Evolutionary conservation across 2,329 filamentous ascomycete genomes (phyloP).

Genomic region (Aspergillus arachidicola): DNA sequence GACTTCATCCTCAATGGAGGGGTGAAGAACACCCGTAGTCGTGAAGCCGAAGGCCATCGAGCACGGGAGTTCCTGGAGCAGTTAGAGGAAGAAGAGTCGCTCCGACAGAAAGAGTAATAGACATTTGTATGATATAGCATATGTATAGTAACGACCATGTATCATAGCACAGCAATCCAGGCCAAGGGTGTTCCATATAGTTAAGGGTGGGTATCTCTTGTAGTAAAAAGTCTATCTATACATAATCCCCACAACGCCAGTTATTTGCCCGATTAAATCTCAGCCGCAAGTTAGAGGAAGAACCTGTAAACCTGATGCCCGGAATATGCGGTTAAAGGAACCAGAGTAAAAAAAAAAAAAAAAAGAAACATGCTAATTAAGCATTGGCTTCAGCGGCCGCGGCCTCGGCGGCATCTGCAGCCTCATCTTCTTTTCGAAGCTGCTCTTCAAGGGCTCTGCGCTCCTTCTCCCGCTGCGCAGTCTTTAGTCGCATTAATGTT

Average conservation of each 20-base stretch:
- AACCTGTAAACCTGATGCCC: neutral
- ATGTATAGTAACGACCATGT: constrained; percentile 28
- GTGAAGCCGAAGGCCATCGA: constrained; percentile 28
- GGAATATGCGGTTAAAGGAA: no score
- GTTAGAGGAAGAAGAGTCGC: constrained; percentile 37
- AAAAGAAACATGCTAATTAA: neutral
- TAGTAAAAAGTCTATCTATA: constrained; percentile 1
- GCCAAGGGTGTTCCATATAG: neutral
- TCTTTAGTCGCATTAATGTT: constrained; percentile 60
- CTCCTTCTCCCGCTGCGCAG: constrained; percentile 58
- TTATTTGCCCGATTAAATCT: neutral
- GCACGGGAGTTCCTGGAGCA: constrained; percentile 41
- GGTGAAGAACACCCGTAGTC: constrained; percentile 34
- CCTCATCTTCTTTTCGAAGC: constrained; percentile 52
- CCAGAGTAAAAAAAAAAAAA: neutral
- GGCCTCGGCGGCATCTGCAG: constrained; percentile 39
- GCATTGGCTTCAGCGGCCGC: constrained; percentile 20
- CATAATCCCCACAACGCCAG: constrained; percentile 1
- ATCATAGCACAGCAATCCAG: constrained; percentile 19
- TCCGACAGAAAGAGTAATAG: constrained; percentile 27
- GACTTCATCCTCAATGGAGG: constrained; percentile 45
- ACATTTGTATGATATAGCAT: constrained; percentile 10
- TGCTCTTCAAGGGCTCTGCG: constrained; percentile 57
- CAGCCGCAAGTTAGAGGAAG: neutral
- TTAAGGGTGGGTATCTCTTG: constrained; percentile 32